These are phyloP conservation scores for Xylaria telfairii DNA, from an alignment of 495 filamentous ascomycete genomes.

Conservation along the genomic window DNA sequence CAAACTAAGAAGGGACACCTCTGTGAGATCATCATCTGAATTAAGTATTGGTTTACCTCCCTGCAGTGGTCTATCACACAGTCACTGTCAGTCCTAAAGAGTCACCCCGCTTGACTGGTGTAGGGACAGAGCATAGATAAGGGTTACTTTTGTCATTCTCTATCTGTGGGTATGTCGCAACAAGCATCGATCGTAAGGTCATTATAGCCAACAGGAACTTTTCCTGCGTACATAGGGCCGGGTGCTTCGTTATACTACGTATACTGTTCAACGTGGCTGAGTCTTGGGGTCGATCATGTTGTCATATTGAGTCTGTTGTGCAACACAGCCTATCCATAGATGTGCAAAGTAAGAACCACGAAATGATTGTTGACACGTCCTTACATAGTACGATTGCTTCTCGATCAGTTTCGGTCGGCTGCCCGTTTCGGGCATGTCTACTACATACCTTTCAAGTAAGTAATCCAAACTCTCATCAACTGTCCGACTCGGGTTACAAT, in stretches of 20 bases:
- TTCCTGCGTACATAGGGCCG: neutral
- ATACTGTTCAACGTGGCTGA: neutral
- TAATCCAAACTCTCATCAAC: neutral
- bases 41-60: too few relatives aligned
- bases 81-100: too few relatives aligned
- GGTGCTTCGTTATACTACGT: too few relatives aligned
- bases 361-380: too few relatives aligned
- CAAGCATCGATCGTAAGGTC: neutral
- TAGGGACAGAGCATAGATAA: too few relatives aligned
- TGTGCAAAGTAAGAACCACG: neutral
- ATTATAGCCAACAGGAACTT: neutral
- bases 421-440: neutral
- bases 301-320: neutral
- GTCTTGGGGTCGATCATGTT: constrained; percentile 4
- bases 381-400: neutral
- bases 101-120: too few relatives aligned
- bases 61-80: too few relatives aligned
- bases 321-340: neutral
- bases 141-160: too few relatives aligned
- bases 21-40: too few relatives aligned
- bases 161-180: neutral
- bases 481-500: constrained; percentile 6
- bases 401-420: neutral
- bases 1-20: too few relatives aligned
- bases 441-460: neutral